phyloP scores from a whole-genome alignment of 2,329 filamentous ascomycete species.

The Cercospora nicotianae region DNA sequence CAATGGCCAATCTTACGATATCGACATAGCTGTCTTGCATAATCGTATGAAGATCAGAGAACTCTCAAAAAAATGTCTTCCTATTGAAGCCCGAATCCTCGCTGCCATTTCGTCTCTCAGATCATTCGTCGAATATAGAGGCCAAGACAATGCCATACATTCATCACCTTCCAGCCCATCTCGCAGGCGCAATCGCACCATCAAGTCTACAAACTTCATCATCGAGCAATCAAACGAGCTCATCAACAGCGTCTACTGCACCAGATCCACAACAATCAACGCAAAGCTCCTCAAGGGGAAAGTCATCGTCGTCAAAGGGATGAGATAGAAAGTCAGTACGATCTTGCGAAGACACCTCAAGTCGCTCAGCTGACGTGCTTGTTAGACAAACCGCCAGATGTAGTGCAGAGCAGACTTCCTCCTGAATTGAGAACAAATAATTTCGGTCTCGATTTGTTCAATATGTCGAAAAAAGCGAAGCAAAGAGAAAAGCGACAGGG shows the following conservation, averaged over 20 bases:
- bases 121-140: not conserved
- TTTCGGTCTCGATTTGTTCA: not conserved
- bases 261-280: not conserved
- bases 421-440: not conserved
- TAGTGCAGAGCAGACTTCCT: not conserved
- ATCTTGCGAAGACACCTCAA: not conserved
- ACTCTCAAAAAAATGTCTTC: not conserved
- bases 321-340: not conserved
- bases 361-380: not conserved
- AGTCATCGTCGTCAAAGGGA: not conserved
- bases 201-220: not conserved
- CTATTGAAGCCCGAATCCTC: too few relatives aligned
- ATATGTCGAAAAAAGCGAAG: not conserved
- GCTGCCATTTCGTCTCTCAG: not conserved
- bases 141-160: conserved; percentile 14
- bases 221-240: not conserved
- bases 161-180: conserved; percentile 12
- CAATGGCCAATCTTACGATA: conserved; percentile 13
- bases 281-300: not conserved
- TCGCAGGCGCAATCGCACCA: conserved; percentile 1
- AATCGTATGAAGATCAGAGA: not conserved
- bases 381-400: not conserved
- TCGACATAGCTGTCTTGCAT: not conserved
- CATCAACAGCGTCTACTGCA: not conserved
- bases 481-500: not conserved